Evolutionary conservation across 179 eudicot genomes (phyloP), one percentile per base, ranked within the genome.

Genomic region (Camellia oleifera): DNA sequence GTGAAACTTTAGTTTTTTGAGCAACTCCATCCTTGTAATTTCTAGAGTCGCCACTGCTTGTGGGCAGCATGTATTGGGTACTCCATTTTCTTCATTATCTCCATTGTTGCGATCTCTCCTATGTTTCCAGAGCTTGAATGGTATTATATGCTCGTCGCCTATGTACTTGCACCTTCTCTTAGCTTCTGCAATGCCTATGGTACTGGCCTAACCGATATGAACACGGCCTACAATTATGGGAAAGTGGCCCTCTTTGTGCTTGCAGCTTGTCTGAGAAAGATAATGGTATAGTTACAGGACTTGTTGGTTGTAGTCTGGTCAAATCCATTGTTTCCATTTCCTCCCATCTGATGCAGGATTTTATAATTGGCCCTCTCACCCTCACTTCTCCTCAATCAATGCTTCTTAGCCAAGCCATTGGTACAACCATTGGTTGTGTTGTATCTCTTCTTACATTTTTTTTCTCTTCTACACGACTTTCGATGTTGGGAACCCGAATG

Each of bases 181-280:
- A 81, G 91, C 85, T 93, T 93, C 81, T 92, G 92, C 88, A 93
- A 93, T 61, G 94, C 98, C 0, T 93, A 93, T 63, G 94, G 97
- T 0, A 91, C 98, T 71, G 98, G 98, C 14, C 84, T 93, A 54
- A 93, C 98, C 0, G 97, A 93, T 84, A 89, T 89, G 93, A 93
- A 92, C 85, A 93, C 92, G 97, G 91, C 94, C 56, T 89, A 87
- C 74, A 93, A 93, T 78, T 93, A 93, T 14, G 98, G 98, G 9
- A 93, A 93, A 79, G 97, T 92, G 15, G 91, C 97, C 7, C 93
- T 93, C 64, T 93, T 93, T 63, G 86, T 92, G 69, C 86, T 93
- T 8, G 90, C 98, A 1, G 88, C 94, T 46, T 89, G 45, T 69
- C 91, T 0, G 94, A 92, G 15, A 79, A 79, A 69, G 82, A 92